phyloP scores from a whole-genome alignment of 495 filamentous ascomycete genomes.

The Astrothelium subdiscretum region DNA sequence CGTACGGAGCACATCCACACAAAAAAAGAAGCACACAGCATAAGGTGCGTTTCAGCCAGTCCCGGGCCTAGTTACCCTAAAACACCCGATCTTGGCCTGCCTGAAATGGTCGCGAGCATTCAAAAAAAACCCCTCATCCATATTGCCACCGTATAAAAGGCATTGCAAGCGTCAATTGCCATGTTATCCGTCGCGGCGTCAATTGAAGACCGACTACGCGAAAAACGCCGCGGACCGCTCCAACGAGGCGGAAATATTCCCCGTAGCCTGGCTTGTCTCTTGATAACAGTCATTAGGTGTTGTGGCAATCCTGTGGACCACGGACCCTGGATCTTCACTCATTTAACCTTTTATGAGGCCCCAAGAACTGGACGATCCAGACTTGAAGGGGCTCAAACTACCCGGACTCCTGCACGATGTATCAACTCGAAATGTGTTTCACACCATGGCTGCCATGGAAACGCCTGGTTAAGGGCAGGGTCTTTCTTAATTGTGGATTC shows the following conservation, averaged over 20 bases:
- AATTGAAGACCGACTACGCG: not conserved
- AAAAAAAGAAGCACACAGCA: not conserved
- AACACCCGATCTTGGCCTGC: not conserved
- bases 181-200: not conserved
- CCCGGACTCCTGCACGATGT: not conserved
- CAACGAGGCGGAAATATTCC: no score
- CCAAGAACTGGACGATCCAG: no score
- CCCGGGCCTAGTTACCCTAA: not conserved
- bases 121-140: not conserved
- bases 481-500: not conserved
- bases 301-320: no score
- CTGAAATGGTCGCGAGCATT: not conserved
- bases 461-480: not conserved
- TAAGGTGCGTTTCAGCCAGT: not conserved
- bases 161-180: not conserved
- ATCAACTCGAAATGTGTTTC: not conserved
- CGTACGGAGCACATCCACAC: no score
- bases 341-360: no score
- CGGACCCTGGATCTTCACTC: no score
- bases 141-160: not conserved
- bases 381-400: not conserved
- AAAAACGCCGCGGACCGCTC: not conserved
- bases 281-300: no score
- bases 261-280: no score
- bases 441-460: not conserved